phyloP scores from a whole-genome alignment of 169 alveolate species.

The Babesia bigemina region DNA sequence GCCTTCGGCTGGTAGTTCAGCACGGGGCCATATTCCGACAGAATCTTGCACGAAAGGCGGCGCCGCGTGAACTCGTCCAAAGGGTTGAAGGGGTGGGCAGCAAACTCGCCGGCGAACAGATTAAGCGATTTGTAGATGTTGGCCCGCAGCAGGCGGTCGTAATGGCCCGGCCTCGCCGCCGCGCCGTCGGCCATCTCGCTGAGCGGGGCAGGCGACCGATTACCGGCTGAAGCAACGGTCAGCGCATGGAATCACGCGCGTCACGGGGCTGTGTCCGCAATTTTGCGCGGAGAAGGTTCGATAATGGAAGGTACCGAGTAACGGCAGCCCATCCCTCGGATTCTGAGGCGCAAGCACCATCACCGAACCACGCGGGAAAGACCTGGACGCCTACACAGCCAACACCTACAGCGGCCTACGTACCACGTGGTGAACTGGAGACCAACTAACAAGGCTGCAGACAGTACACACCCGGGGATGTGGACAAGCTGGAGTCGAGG shows the following conservation, averaged over 20 bases:
- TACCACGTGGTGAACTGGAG: background rate
- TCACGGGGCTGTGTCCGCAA: background rate
- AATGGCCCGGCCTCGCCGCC: slow-evolving; percentile 10
- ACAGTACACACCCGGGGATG: slow-evolving; percentile 11
- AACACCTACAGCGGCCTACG: too few relatives aligned
- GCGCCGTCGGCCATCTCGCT: slow-evolving; percentile 19
- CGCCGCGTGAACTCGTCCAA: slow-evolving; percentile 46
- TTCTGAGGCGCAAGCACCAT: slow-evolving; percentile 12
- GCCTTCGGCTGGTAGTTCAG: slow-evolving; percentile 50
- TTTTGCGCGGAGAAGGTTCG: too few relatives aligned
- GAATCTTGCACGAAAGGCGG: slow-evolving; percentile 45
- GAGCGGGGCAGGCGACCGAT: background rate
- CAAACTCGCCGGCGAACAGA: slow-evolving; percentile 64
- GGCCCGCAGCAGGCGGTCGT: slow-evolving; percentile 26
- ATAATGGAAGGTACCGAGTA: too few relatives aligned
- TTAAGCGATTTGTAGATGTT: slow-evolving; percentile 59
- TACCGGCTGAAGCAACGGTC: background rate
- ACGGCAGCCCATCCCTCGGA: background rate
- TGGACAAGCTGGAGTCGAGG: background rate
- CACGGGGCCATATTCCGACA: slow-evolving; percentile 43
- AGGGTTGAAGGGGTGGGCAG: slow-evolving; percentile 38
- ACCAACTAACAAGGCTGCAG: background rate
- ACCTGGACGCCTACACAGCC: too few relatives aligned
- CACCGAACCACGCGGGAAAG: background rate
- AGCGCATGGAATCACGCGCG: background rate